Percentiles rank a stretch among this genome's conserved stretches.
Evolutionary conservation across 768 basidiomycete genomes (phyloP).

Genomic region (Rhizopogon salebrosus): DNA sequence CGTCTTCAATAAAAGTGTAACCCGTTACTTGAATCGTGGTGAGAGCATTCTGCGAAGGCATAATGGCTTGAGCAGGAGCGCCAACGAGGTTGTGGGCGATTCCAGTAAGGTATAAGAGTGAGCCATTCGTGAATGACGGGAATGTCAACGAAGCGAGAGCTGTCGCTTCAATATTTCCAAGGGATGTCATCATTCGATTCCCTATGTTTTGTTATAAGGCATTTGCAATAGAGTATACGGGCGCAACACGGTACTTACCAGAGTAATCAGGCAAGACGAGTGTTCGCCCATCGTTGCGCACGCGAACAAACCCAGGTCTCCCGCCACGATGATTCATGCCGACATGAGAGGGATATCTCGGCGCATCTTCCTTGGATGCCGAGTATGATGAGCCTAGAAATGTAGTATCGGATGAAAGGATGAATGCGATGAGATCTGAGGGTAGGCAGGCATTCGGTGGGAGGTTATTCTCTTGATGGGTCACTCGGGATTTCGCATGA

Average conservation of each 20-base stretch:
- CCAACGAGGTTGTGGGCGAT: constrained; percentile 47
- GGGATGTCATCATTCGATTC: constrained; percentile 55
- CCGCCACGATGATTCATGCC: constrained; percentile 70
- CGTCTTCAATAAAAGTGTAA: constrained; percentile 47
- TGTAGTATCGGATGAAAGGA: constrained; percentile 46
- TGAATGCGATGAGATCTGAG: constrained; percentile 42
- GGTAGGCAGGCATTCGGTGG: constrained; percentile 39
- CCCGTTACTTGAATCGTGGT: constrained; percentile 48
- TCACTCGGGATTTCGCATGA: constrained; percentile 33
- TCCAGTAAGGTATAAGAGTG: constrained; percentile 64
- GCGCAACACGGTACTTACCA: constrained; percentile 25
- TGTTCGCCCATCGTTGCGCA: constrained; percentile 48
- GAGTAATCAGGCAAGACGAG: constrained; percentile 60
- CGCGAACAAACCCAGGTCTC: constrained; percentile 53
- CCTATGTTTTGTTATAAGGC: constrained; percentile 30
- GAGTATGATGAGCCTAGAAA: constrained; percentile 54
- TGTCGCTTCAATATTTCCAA: constrained; percentile 61
- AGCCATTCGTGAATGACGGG: constrained; percentile 46
- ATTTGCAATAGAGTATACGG: neutral
- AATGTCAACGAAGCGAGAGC: constrained; percentile 54
- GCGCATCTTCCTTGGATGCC: constrained; percentile 30
- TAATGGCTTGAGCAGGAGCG: constrained; percentile 33
- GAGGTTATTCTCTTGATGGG: constrained; percentile 30
- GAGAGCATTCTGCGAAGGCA: constrained; percentile 52
- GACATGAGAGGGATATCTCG: constrained; percentile 47